Base-by-base conservation (phyloP, 2,329 filamentous ascomycete species). In the Pseudogymnoascus sp. region DNA sequence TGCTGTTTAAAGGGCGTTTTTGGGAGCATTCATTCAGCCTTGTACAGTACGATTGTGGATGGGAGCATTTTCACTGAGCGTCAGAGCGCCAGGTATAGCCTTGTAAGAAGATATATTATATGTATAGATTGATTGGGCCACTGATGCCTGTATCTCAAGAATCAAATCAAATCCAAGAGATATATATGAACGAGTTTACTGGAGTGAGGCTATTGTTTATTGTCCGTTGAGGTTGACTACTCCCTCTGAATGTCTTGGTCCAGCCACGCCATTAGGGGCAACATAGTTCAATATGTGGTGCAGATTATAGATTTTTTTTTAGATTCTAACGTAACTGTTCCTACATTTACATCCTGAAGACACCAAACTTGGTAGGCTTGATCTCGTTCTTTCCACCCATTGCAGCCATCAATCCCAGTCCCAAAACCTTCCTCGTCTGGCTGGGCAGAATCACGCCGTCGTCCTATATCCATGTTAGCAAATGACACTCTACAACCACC, bases 371-470 rank as follows among this genome's bases (percentile, higher is more conserved):
- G 19, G 85, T 89, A 7, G 82, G 78, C 70, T 81, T 79, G 55
- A 84, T 76, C 63, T 85, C 80, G 67, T 85, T 85, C 68, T 81
- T 83, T 1, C 89, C 89, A 41, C 86, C 84, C 73, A 92, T 77
- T 6, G 89, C 87, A 66, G 88, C 88, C 70, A 83, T 81, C 66
- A 93, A 74, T n/a, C 88, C 88, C 62, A 92, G 72, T 0, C 88
- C 90, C 2, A 93, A 79, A 66, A 91, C 88, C 52, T 80, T 79
- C 69, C 90, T 79, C 29, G 90, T 92, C 67, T 92, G 88, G 66
- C 88, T 84, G 0, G 90, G 90, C 1, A 87, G 87, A 60, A 93
- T 92, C 39, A 93, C 83, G 12, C 90, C 90, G 68, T 93, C 90
- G 69, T 93, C 84, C 83, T 86, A 65, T 14, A 31, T 1, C n/a